Evolutionary conservation across 2,329 filamentous ascomycete species (phyloP).

Genomic region (Fusarium pseudoanthophilum): DNA sequence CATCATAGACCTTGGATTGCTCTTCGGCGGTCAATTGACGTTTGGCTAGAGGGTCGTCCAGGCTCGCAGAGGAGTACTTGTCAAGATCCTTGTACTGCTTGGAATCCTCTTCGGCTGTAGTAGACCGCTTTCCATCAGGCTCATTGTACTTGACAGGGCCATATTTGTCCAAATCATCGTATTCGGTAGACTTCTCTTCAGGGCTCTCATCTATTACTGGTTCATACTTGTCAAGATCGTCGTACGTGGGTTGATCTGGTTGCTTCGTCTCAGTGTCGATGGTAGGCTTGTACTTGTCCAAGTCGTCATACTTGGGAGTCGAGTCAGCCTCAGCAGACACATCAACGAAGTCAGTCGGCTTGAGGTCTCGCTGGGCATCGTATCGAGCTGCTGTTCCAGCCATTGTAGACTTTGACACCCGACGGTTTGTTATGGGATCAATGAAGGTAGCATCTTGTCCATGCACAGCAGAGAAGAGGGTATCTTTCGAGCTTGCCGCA

Average conservation of each 20-base stretch:
- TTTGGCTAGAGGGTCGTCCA: conserved; percentile 45
- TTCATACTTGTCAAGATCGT: conserved; percentile 52
- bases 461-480: conserved; percentile 37
- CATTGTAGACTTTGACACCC: conserved; percentile 49
- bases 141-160: conserved; percentile 49
- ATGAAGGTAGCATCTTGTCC: conserved; percentile 50
- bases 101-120: conserved; percentile 43
- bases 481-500: conserved; percentile 32
- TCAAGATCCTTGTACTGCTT: conserved; percentile 53
- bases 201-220: conserved; percentile 47
- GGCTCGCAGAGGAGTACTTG: conserved; percentile 47
- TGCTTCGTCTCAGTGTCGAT: conserved; percentile 40
- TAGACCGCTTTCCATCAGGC: conserved; percentile 36
- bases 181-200: conserved; percentile 45
- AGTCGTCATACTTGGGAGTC: conserved; percentile 48
- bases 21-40: conserved; percentile 48
- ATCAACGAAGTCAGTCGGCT: conserved; percentile 44
- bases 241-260: conserved; percentile 38
- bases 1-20: conserved; percentile 52
- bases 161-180: conserved; percentile 53
- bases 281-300: conserved; percentile 52
- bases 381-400: conserved; percentile 41
- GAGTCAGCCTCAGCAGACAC: conserved; percentile 31
- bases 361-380: conserved; percentile 51
- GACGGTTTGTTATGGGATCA: conserved; percentile 70